Base-by-base conservation (phyloP, 202 grass and related monocot genomes). In the Bolboschoenoplectus hybrid region DNA sequence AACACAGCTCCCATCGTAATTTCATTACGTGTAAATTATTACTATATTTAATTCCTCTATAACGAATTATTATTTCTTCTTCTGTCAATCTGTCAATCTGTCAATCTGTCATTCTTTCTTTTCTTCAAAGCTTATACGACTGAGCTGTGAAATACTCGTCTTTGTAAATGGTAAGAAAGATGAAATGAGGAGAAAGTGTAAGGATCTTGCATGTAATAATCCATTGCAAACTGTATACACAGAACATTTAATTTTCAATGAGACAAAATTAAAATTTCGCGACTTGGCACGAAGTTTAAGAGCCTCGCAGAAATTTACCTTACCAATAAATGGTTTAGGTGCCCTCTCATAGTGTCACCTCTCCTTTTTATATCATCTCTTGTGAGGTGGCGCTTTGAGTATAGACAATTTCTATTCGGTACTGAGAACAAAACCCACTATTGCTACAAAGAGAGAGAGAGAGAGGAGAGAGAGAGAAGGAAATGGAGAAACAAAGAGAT, bases 401-500 rank as follows among this genome's bases (percentile, higher is more conserved):
- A 47, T 7, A 82, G 3, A 12, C 16, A 6, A 63, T 65, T 63
- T 63, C 20, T 45, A 32, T 13, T 40, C 17, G 39, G 39, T 17
- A 17, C 39, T 20, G 20, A 81, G 20, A 82, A 64, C 53, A 81
- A 81, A 60, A 43, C 34, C 77, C 34, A 44, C 16, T 76, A 68
- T 16, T 76, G 35, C 26, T 55, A 53, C 16, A 63, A 17, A 76
- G 86, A 57, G 81, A 5, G 58, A 50, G 19, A 43, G 36, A 13
- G 46, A 3, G 39, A 14, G 19, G 72, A 77, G 57, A 17, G 40
- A 26, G 76, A 40, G 67, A 68, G 49, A 61, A 11, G 47, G 84
- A 74, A 46, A 95, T 88, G 86, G 93, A 93, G 87, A 87, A 84
- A 49, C 88, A 91, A 80, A 95, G 87, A 84, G 83, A 92, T 1